Conservation (phyloP, 2,329 filamentous ascomycete species). For the Leptographium galeiforme region DNA sequence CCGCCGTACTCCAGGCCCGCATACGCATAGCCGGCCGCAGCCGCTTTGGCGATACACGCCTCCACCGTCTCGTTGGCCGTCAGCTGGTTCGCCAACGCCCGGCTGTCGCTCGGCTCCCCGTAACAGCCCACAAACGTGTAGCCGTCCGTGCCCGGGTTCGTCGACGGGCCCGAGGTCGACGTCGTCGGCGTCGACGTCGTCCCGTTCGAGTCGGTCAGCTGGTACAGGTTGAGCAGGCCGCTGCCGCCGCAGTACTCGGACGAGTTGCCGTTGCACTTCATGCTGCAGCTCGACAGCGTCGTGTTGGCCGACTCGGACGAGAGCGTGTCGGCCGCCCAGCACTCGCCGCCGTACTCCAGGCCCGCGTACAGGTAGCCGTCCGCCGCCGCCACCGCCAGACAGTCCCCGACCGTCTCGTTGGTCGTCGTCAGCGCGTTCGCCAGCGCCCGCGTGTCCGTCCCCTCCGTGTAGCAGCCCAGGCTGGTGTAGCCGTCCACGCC, state of each 20-base stretch:
- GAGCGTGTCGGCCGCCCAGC: slow-evolving; percentile 7
- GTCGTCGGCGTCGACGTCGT: not conserved
- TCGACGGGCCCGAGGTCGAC: slow-evolving; percentile 11
- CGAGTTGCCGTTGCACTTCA: slow-evolving; percentile 13
- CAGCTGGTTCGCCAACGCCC: slow-evolving; percentile 11
- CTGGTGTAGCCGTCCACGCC: slow-evolving; percentile 18
- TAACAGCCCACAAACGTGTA: slow-evolving; percentile 22
- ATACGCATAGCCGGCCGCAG: slow-evolving; percentile 12
- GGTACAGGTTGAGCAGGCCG: slow-evolving; percentile 11
- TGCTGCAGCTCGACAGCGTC: slow-evolving; percentile 16
- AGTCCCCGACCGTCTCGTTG: slow-evolving; percentile 14
- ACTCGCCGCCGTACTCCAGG: slow-evolving; percentile 18
- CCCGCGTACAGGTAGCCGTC: slow-evolving; percentile 15
- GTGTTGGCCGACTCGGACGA: slow-evolving; percentile 6
- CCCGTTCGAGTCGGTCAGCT: not conserved
- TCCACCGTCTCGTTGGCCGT: slow-evolving; percentile 13
- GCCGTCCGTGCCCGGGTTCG: slow-evolving; percentile 20
- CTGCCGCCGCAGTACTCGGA: slow-evolving; percentile 13
- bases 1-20: slow-evolving; percentile 21
- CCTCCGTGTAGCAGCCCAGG: slow-evolving; percentile 22
- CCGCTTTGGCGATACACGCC: slow-evolving; percentile 13
- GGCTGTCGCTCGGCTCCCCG: slow-evolving; percentile 11
- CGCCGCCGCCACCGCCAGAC: slow-evolving; percentile 13
- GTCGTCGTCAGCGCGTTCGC: slow-evolving; percentile 3
- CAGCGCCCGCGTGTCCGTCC: slow-evolving; percentile 12